Evolutionary conservation across 306 rosid genomes (phyloP).

Genomic region (Vigna hirtella): DNA sequence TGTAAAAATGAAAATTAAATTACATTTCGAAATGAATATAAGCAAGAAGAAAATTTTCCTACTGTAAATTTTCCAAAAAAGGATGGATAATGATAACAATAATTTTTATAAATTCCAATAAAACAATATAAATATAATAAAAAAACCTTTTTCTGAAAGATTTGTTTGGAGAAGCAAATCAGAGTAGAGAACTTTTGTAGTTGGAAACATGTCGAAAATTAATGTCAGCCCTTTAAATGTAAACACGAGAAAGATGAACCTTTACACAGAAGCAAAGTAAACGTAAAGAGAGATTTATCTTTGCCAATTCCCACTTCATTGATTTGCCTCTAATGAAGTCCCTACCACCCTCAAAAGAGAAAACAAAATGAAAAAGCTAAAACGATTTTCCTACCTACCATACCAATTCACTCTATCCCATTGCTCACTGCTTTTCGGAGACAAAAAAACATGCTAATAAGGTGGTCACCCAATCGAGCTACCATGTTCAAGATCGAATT

Average conservation of each 20-base stretch:
- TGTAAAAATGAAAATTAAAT: no score
- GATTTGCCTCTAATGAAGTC: conserved; percentile 14
- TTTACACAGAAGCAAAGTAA: no score
- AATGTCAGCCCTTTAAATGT: neutral
- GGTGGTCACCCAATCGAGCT: conserved; percentile 12
- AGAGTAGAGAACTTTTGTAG: conserved; percentile 1
- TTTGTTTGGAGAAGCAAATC: neutral
- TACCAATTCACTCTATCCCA: conserved; percentile 35
- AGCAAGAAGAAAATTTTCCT: no score
- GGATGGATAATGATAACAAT: no score
- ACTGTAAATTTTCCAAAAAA: no score
- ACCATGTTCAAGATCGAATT: conserved; percentile 31
- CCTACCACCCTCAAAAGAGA: conserved; percentile 38
- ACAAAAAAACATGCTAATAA: neutral
- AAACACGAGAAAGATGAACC: conserved; percentile 28
- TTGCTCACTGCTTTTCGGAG: conserved; percentile 9
- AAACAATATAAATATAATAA: no score
- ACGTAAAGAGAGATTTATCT: no score
- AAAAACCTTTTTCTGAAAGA: neutral
- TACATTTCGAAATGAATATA: no score
- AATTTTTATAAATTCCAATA: no score
- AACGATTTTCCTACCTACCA: conserved; percentile 43
- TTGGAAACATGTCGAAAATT: conserved; percentile 21
- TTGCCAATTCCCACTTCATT: conserved; percentile 15
- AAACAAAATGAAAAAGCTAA: neutral